These are phyloP conservation scores for Neurospora sp. DNA, from an alignment of 495 filamentous ascomycete species.

Conservation along the genomic window DNA sequence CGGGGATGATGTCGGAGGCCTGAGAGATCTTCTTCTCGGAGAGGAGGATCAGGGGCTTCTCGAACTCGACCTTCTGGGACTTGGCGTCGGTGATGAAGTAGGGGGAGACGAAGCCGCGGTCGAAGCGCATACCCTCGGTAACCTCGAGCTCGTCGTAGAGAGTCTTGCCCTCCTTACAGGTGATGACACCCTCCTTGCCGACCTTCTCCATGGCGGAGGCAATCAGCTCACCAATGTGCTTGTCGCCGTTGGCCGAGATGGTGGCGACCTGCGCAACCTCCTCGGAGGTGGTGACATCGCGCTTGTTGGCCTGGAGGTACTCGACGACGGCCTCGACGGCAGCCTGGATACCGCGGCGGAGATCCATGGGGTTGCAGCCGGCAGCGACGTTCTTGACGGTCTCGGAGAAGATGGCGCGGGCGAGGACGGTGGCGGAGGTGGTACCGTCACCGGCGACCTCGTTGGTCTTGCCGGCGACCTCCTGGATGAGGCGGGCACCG, in stretches of 20 bases:
- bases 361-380: slow-evolving; percentile 99
- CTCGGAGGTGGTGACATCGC: slow-evolving; percentile 91
- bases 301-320: slow-evolving; percentile 87
- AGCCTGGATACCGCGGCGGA: slow-evolving; percentile 90
- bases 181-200: slow-evolving; percentile 99
- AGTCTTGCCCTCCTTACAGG: slow-evolving; percentile 99
- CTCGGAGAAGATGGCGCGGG: slow-evolving; percentile 98
- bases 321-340: slow-evolving; percentile 90
- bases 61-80: slow-evolving; percentile 96
- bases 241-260: slow-evolving; percentile 94
- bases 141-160: slow-evolving; percentile 96
- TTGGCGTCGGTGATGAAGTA: slow-evolving; percentile 99
- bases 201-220: slow-evolving; percentile 99
- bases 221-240: slow-evolving; percentile 90
- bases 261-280: slow-evolving; percentile 98
- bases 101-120: slow-evolving; percentile 94
- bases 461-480: slow-evolving; percentile 98
- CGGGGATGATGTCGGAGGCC: slow-evolving; percentile 96
- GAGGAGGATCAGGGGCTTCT: slow-evolving; percentile 96
- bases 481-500: slow-evolving; percentile 89
- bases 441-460: slow-evolving; percentile 98
- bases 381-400: slow-evolving; percentile 99
- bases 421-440: slow-evolving; percentile 93
- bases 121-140: slow-evolving; percentile 99
- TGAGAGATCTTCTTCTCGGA: slow-evolving; percentile 99